Base-by-base conservation (phyloP, 1,284 basidiomycete species). In the Austroboletus niveus region DNA sequence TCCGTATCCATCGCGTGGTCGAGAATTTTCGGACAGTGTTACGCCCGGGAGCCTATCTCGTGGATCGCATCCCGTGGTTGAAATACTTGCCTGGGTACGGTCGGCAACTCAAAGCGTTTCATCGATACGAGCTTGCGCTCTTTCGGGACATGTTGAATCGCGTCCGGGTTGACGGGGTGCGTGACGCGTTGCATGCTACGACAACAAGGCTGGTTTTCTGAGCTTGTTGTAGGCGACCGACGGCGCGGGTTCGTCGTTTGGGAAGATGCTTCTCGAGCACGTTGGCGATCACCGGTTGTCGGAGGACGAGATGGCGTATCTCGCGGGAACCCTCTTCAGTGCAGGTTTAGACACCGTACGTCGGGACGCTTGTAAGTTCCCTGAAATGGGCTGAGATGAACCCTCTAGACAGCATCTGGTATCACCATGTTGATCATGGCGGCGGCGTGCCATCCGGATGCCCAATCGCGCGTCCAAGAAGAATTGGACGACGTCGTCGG, bases 1-100 rank as follows among this genome's bases (percentile, higher is more conserved):
- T 69, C 15, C 73, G 75, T 22, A 73, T 85, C 41, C 78, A 75
- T 42, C 68, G 72, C 15, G 74, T 72, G 44, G 62, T 80, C 8
- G 65, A 70, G 1, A 72, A 79, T 11, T 68, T 87, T 8, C 76
- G 79, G 4, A 61, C 66, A 3, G 75, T 74, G 0, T 64, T 85
- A 29, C 72, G 75, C 0, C 81, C 82, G 0, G 82, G 82, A 1
- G 61, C 76, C 1, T 82, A 79, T 71, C 69, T 75, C 42, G 79
- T 87, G 27, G 83, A 87, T 60, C 61, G 70, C 3, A 79, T 75
- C 54, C 83, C 85, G 0, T 70, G 78, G 59, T 66, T 87, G 24
- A 69, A 69, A 64, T 77, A 68, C 20, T 63, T 61, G 8, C 56
- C 60, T 35, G 54, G 60, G 6, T 49, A 49, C 34, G 47, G 40